A percentile compares a stretch with the other conserved stretches of the same genome.
phyloP scores from a whole-genome alignment of 1,284 basidiomycete species.

The Ceratorhiza oryzae-sativae region DNA sequence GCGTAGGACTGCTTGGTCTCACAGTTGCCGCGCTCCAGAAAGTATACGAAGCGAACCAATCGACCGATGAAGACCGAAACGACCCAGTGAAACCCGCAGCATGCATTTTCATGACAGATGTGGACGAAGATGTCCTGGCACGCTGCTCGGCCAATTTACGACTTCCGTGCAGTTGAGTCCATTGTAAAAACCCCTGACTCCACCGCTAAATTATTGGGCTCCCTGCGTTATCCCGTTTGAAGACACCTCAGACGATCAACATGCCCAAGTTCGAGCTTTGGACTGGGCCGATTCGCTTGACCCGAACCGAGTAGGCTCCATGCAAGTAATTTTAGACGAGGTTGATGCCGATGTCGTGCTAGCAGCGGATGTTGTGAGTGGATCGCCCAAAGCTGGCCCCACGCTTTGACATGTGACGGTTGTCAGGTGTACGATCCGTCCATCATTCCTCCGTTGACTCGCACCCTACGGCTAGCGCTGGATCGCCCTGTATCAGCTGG shows the following conservation, averaged over 20 bases:
- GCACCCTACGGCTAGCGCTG: constrained; percentile 55
- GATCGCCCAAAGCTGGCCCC: no score
- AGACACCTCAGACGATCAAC: constrained; percentile 64
- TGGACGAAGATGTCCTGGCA: constrained; percentile 67
- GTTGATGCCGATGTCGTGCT: constrained; percentile 64
- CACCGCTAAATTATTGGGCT: background rate
- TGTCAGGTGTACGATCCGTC: constrained; percentile 71
- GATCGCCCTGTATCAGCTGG: background rate
- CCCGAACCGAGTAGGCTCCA: constrained; percentile 44
- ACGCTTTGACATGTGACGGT: no score
- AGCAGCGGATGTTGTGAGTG: constrained; percentile 71
- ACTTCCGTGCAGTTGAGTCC: constrained; percentile 65
- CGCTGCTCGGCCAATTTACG: constrained; percentile 65
- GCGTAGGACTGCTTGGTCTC: constrained; percentile 74
- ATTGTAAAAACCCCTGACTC: background rate
- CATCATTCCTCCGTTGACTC: constrained; percentile 65
- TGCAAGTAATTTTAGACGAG: constrained; percentile 53
- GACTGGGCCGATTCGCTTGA: constrained; percentile 71
- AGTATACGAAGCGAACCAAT: constrained; percentile 15
- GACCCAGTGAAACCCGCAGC: constrained; percentile 38
- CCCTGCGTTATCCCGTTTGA: constrained; percentile 4
- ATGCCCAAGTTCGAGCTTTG: constrained; percentile 56
- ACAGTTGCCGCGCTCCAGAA: constrained; percentile 64
- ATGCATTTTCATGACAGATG: constrained; percentile 67
- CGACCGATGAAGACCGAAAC: background rate